Percentiles rank a stretch among this genome's conserved stretches.
These are phyloP conservation scores for Cucurbitaria berberidis DNA, from an alignment of 2,329 filamentous ascomycete species.

Conservation along the genomic window DNA sequence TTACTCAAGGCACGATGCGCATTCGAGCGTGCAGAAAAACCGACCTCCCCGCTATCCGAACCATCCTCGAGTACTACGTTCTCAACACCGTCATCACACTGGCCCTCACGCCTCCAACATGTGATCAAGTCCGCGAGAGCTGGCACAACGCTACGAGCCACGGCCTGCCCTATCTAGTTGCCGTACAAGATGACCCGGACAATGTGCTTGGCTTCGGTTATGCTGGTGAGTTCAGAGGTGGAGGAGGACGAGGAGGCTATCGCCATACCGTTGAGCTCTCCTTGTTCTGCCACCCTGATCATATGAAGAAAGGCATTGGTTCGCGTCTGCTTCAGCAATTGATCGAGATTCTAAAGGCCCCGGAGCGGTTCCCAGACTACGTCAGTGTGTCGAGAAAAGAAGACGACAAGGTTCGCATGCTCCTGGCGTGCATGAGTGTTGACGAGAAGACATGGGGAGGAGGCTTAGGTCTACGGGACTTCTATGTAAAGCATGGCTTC, in stretches of 20 bases:
- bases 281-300: slow-evolving; percentile 48
- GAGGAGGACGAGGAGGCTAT: slow-evolving; percentile 45
- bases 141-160: slow-evolving; percentile 30
- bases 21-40: slow-evolving; percentile 42
- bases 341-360: slow-evolving; percentile 31
- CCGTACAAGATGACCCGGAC: slow-evolving; percentile 30
- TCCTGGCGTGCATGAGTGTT: slow-evolving; percentile 26
- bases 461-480: slow-evolving; percentile 45
- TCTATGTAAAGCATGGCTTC: slow-evolving; percentile 50
- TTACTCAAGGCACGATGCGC: slow-evolving; percentile 42
- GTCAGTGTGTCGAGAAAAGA: slow-evolving; percentile 10
- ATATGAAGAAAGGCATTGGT: slow-evolving; percentile 43
- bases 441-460: slow-evolving; percentile 41
- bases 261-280: slow-evolving; percentile 50
- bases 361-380: slow-evolving; percentile 20
- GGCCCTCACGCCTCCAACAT: slow-evolving; percentile 33
- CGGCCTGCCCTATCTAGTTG: slow-evolving; percentile 49
- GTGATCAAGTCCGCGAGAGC: slow-evolving; percentile 36
- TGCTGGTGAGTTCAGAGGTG: slow-evolving; percentile 42
- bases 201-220: slow-evolving; percentile 46
- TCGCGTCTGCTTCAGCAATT: slow-evolving; percentile 39
- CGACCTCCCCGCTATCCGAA: slow-evolving; percentile 45
- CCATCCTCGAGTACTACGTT: slow-evolving; percentile 49
- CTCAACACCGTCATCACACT: slow-evolving; percentile 48
- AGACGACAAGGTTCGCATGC: slow-evolving; percentile 28